phyloP scores from a whole-genome alignment of 306 rosid species.

The Malus sylvestris region DNA sequence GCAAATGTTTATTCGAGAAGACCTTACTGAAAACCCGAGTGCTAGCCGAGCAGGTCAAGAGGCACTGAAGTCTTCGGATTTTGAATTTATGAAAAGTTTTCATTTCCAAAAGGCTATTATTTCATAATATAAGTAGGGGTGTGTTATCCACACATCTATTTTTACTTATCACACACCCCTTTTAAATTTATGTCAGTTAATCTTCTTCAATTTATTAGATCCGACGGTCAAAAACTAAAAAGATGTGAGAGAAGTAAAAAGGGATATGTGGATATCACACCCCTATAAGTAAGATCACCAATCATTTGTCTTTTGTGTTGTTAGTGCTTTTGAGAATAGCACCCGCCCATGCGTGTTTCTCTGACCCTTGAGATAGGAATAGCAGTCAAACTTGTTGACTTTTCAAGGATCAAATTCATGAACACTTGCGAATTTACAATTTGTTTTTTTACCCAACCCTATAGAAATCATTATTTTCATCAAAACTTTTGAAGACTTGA shows the following conservation, averaged over 20 bases:
- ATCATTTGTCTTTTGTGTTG: not conserved
- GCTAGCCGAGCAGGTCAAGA: too few relatives aligned
- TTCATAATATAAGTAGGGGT: not conserved
- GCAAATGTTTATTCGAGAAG: too few relatives aligned
- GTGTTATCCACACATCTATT: too few relatives aligned
- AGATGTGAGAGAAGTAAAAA: too few relatives aligned
- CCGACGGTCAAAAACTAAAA: too few relatives aligned
- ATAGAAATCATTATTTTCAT: not conserved
- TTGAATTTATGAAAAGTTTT: not conserved
- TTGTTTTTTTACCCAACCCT: not conserved
- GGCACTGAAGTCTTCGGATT: not conserved
- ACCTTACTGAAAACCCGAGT: too few relatives aligned
- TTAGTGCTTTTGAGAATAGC: not conserved
- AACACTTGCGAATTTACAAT: not conserved
- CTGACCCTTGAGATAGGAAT: not conserved
- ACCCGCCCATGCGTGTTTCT: conserved; percentile 1
- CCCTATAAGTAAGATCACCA: not conserved
- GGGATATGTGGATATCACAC: too few relatives aligned
- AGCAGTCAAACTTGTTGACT: conserved; percentile 3
- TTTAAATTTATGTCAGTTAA: too few relatives aligned
- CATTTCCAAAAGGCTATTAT: too few relatives aligned
- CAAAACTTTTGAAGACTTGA: not conserved
- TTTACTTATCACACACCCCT: too few relatives aligned
- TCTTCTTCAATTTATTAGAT: too few relatives aligned
- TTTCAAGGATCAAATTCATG: not conserved